Evolutionary conservation across 2,329 filamentous ascomycete genomes (phyloP), one percentile per base, ranked within the genome.

Genomic region (Pestalotiopsis sp.): DNA sequence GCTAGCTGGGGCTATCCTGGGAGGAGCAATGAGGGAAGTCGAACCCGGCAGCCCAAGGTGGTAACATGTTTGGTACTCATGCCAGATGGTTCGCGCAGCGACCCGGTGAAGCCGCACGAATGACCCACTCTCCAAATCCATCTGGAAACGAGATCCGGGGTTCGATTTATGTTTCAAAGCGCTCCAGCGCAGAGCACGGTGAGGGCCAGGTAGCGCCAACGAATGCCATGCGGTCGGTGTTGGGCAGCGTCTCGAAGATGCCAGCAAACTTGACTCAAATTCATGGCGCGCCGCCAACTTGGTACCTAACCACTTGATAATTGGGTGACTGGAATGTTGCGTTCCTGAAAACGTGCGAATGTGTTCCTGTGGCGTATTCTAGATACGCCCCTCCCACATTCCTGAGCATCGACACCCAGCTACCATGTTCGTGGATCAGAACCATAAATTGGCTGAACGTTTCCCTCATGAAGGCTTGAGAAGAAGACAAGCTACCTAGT

Each of bases 21-120:
- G 38, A 67, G 63, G 65, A 64, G 68, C 67, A 69, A 71, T 55
- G 67, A 20, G 69, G 69, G 65, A 69, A 69, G 69, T 67, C 57
- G 69, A 57, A 71, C 36, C 27, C 64, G 20, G 45, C 45, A 52
- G 20, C 45, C 45, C 45, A 52, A 52, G 67, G 39, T 60, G 62
- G 66, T 61, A 17, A 72, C 36, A 59, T 64, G 69, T 70, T 71
- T 67, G 64, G 66, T 64, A 64, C 66, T 57, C 39, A 49, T 63
- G 68, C 66, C 55, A 67, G 59, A 57, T 64, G 68, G 69, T 65
- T 70, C 65, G 41, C 71, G 69, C 69, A 70, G 38, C 65, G 68
- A 66, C 61, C 69, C 64, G 60, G 60, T 38, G 12, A 58, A 67
- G 69, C 68, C 68, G 69, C 72, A 70, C 66, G 57, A 59, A 65